A percentile compares a stretch with the other conserved stretches of the same genome.
Conservation (phyloP, 2,329 filamentous ascomycete genomes). For the Celoporthe dispersa region DNA sequence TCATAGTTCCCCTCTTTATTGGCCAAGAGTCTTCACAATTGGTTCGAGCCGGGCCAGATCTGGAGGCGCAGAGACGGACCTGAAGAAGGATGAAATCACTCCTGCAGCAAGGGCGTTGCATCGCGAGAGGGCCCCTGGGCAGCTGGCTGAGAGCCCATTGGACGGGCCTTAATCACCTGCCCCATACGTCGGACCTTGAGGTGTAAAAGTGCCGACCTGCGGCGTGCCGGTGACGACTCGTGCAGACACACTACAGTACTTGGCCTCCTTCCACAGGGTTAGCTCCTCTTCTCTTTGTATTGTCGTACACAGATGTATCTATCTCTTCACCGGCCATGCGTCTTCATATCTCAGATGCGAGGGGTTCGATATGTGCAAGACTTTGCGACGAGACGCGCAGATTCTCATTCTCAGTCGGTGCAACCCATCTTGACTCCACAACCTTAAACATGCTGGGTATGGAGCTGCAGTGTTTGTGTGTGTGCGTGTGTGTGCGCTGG, state of each 20-base stretch:
- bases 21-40: neutral
- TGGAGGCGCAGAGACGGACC: neutral
- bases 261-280: neutral
- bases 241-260: neutral
- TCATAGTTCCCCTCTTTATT: neutral
- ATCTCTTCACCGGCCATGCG: too few relatives aligned
- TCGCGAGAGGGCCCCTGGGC: neutral
- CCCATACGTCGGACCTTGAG: slow-evolving; percentile 21
- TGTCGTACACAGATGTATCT: neutral
- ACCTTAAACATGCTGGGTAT: neutral
- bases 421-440: neutral
- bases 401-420: neutral
- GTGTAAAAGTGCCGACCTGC: slow-evolving; percentile 17
- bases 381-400: neutral
- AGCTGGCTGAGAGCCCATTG: neutral
- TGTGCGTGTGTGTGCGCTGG: neutral
- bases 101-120: slow-evolving; percentile 13
- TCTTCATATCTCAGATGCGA: too few relatives aligned
- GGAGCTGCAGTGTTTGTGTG: neutral
- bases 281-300: neutral
- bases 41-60: neutral
- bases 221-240: slow-evolving; percentile 11
- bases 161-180: slow-evolving; percentile 11
- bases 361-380: too few relatives aligned
- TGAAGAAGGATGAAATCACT: slow-evolving; percentile 7